phyloP scores from a whole-genome alignment of 2,329 filamentous ascomycete genomes.

The Aureobasidium subglaciale region DNA sequence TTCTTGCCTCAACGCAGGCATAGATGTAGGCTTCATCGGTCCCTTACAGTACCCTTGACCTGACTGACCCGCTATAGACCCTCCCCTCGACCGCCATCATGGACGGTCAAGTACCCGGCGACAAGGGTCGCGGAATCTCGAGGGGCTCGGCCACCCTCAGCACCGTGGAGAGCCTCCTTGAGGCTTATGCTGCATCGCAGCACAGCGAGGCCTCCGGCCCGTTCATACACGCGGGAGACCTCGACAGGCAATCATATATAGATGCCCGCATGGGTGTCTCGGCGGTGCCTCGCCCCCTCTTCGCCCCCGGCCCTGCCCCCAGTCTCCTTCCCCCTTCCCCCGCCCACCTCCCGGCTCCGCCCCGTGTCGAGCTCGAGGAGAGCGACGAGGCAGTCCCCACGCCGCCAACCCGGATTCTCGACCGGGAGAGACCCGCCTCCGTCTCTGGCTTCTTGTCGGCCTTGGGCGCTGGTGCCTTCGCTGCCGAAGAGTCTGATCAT shows the following conservation, averaged over 20 bases:
- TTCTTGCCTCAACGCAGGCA: slow-evolving; percentile 8
- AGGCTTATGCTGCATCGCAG: slow-evolving; percentile 1
- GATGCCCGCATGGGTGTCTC: not conserved
- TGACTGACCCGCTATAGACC: not conserved
- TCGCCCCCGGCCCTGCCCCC: not conserved
- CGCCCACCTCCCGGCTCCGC: not conserved
- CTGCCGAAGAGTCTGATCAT: not conserved
- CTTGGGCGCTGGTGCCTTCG: not conserved
- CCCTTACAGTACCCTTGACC: not conserved
- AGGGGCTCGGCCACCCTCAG: not conserved
- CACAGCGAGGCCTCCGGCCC: not conserved
- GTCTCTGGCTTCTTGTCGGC: not conserved
- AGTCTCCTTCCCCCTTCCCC: not conserved
- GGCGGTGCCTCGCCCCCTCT: not conserved
- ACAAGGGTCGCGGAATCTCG: not conserved
- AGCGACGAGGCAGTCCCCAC: not conserved
- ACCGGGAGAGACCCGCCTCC: not conserved
- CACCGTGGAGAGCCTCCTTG: not conserved
- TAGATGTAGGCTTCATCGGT: not conserved
- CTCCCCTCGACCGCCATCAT: not conserved
- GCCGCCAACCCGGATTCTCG: slow-evolving; percentile 4
- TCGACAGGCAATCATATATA: not conserved
- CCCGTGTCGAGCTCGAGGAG: not conserved
- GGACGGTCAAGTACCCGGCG: not conserved
- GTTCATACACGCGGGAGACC: slow-evolving; percentile 1